Conservation (phyloP, 805 yeast species). For the Kluyveromyces aestuarii region DNA sequence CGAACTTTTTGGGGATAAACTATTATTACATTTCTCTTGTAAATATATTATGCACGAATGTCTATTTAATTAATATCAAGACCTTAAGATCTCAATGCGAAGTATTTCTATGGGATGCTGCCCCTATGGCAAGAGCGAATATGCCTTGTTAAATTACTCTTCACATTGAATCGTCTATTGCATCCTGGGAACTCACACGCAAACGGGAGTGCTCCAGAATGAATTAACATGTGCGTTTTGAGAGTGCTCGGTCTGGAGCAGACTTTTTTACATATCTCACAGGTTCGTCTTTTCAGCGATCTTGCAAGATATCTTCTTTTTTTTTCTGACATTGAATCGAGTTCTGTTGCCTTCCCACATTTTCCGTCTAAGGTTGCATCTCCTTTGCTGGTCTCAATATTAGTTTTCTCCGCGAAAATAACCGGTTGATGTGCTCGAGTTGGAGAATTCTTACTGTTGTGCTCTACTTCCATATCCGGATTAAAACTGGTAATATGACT, state of each 20-base stretch:
- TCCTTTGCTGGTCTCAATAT: no score
- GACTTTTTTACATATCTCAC: constrained; percentile 50
- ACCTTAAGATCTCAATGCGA: background rate
- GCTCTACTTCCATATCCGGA: no score
- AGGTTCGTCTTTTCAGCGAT: constrained; percentile 5
- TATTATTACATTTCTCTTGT: background rate
- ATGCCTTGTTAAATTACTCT: constrained; percentile 71
- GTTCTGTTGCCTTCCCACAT: no score
- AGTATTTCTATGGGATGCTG: background rate
- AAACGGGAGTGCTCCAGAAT: constrained; percentile 64
- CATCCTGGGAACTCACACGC: constrained; percentile 52
- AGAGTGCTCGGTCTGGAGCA: constrained; percentile 74
- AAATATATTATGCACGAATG: background rate
- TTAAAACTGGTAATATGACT: no score
- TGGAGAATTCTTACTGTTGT: no score
- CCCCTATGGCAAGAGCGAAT: background rate
- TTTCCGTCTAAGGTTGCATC: no score
- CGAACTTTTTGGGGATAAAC: background rate
- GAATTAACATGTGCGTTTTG: constrained; percentile 65
- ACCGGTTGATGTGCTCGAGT: no score
- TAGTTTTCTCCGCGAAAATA: no score
- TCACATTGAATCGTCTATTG: constrained; percentile 58
- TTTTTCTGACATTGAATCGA: background rate
- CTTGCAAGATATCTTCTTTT: background rate
- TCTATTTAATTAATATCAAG: no score